Evolutionary conservation across 805 yeast species (phyloP).

Genomic region (Nakazawaea peltata): DNA sequence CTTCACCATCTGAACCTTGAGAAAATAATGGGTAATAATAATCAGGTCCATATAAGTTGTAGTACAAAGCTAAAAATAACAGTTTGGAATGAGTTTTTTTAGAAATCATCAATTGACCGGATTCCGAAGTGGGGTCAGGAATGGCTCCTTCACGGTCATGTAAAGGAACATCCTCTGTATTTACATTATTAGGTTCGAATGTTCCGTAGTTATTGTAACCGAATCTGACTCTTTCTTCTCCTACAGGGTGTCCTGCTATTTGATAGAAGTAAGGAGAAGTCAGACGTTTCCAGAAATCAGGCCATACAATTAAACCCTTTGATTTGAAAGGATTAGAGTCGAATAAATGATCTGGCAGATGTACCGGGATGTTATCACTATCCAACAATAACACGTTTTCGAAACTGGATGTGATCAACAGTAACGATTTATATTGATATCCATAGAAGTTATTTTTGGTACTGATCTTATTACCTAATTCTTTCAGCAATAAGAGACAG

Average conservation of each 20-base stretch:
- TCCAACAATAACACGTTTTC: slow-evolving; percentile 67
- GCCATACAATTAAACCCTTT: slow-evolving; percentile 43
- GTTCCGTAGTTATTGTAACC: slow-evolving; percentile 30
- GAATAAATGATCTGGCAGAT: slow-evolving; percentile 55
- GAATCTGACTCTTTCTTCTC: slow-evolving; percentile 29
- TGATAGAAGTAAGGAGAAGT: slow-evolving; percentile 42
- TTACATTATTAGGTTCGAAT: slow-evolving; percentile 22
- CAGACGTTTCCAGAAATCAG: slow-evolving; percentile 44
- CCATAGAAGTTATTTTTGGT: slow-evolving; percentile 43
- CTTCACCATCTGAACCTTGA: slow-evolving; percentile 42
- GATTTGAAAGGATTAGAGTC: slow-evolving; percentile 44
- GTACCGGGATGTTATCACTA: slow-evolving; percentile 68
- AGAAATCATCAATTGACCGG: slow-evolving; percentile 55
- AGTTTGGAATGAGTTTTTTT: slow-evolving; percentile 47
- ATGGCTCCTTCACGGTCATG: slow-evolving; percentile 56
- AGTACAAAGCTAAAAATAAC: slow-evolving; percentile 47
- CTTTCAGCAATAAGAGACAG: slow-evolving; percentile 58
- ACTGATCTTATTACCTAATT: slow-evolving; percentile 48
- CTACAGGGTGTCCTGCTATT: slow-evolving; percentile 36
- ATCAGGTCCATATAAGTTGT: slow-evolving; percentile 53
- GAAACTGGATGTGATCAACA: slow-evolving; percentile 65
- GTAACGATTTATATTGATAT: slow-evolving; percentile 65
- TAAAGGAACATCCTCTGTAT: slow-evolving; percentile 28
- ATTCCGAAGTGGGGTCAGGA: slow-evolving; percentile 58
- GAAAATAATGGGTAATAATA: slow-evolving; percentile 46